Base-by-base conservation (phyloP, 2,329 filamentous ascomycete genomes). In the Ophiostoma tasmaniense region DNA sequence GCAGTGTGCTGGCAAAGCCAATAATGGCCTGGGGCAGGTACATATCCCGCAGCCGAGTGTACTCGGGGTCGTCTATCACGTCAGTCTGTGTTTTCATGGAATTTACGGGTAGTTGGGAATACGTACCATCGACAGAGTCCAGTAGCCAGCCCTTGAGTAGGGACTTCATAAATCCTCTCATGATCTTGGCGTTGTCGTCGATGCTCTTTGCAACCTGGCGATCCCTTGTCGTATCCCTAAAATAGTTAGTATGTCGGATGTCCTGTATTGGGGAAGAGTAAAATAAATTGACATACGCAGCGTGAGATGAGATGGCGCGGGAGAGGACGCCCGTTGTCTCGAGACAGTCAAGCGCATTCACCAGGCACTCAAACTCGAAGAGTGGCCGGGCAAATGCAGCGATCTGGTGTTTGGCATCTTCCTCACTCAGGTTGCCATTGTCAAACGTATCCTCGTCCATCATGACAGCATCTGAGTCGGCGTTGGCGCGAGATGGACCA, bases 11-110 rank as follows among this genome's bases (percentile, higher is more conserved):
- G 76, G 95, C 87, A 77, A 95, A 97, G 2, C 90, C 91, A 66
- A 99, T 84, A 59, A 97, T 82, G 22, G 91, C 85, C 76, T 97
- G 93, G 1, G 95, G 93, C 2, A 99, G 83, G 78, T 96, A 98
- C 0, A 87, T 85, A 68, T 87, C 85, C 73, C 93, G 88, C 67
- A 98, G 86, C 30, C 83, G 79, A 65, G 79, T 79, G 65, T 92
- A 84, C 68, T 91, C 87, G 20, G 81, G 76, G 70, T 86, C 84
- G 74, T 89, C 90, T 76, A 66, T 62, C 50, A 71, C 68, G 39
- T 68, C 28, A 69, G 61, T 6, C 28, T 14, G 10, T 17, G 2
- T 25, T 55, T 3, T n/a, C 11, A 35, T 20, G 25, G 8, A 20
- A 14, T 52, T 11, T 30, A 55, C 25, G 30, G 17, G 6, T 1